These are phyloP conservation scores for Alternaria burnsii DNA, from an alignment of 2,329 filamentous ascomycete genomes.

Conservation along the genomic window DNA sequence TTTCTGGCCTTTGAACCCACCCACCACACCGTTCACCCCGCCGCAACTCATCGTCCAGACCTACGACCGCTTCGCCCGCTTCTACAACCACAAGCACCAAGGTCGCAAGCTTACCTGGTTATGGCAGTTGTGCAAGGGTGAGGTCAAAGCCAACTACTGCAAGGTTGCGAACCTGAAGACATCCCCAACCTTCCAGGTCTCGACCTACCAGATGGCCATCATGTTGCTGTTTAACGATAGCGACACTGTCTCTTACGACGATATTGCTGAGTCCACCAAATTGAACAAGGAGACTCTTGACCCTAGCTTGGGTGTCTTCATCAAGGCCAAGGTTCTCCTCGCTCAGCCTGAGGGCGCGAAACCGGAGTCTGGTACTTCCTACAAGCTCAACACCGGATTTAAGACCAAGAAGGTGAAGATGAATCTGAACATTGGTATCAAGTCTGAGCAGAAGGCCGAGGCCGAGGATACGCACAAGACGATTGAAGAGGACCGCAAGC, in stretches of 20 bases:
- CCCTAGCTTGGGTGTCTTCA: slow-evolving; percentile 81
- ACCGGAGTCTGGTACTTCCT: slow-evolving; percentile 78
- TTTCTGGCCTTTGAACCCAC: slow-evolving; percentile 93
- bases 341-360: slow-evolving; percentile 77
- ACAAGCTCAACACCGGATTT: slow-evolving; percentile 90
- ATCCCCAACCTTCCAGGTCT: slow-evolving; percentile 96
- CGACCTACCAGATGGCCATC: slow-evolving; percentile 97
- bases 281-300: slow-evolving; percentile 85
- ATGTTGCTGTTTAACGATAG: slow-evolving; percentile 93
- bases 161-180: slow-evolving; percentile 73
- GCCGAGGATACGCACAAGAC: slow-evolving; percentile 98
- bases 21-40: slow-evolving; percentile 86
- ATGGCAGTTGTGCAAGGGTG: slow-evolving; percentile 98
- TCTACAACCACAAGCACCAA: slow-evolving; percentile 96
- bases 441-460: slow-evolving; percentile 95
- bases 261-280: slow-evolving; percentile 82
- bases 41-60: slow-evolving; percentile 85
- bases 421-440: slow-evolving; percentile 93
- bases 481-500: slow-evolving; percentile 96
- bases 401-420: slow-evolving; percentile 98
- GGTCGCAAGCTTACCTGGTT: slow-evolving; percentile 97
- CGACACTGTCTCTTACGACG: slow-evolving; percentile 84
- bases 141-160: slow-evolving; percentile 92
- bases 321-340: slow-evolving; percentile 90
- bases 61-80: slow-evolving; percentile 86